Evolutionary conservation across 108 stramenopile species (phyloP).

Genomic region (Nitzschia putrida): DNA sequence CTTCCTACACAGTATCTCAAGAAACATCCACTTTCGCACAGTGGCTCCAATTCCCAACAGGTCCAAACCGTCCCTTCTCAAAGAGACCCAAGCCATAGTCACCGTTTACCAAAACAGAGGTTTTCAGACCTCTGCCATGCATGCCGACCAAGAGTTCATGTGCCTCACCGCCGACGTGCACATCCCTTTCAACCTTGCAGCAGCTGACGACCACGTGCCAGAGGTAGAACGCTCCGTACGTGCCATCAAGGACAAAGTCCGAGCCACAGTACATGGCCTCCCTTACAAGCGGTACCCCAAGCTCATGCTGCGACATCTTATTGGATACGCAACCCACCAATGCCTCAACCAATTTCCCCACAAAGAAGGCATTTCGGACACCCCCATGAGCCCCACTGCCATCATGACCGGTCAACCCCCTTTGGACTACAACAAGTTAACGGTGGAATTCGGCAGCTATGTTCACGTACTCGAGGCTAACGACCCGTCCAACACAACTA

Average conservation of each 20-base stretch:
- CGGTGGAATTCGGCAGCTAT: slow-evolving; percentile 40
- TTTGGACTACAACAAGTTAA: slow-evolving; percentile 11
- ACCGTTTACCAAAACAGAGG: slow-evolving; percentile 32
- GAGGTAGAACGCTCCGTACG: slow-evolving; percentile 51
- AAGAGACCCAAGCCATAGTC: slow-evolving; percentile 2
- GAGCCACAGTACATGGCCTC: slow-evolving; percentile 23
- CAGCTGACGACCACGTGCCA: slow-evolving; percentile 48
- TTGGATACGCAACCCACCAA: slow-evolving; percentile 16
- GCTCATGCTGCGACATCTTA: slow-evolving; percentile 22
- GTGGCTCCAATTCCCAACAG: background rate
- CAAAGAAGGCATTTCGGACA: slow-evolving; percentile 20
- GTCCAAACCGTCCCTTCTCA: background rate
- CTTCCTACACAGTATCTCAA: too few relatives aligned
- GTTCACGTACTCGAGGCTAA: slow-evolving; percentile 48
- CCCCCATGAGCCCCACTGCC: slow-evolving; percentile 26
- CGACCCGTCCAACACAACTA: slow-evolving; percentile 18
- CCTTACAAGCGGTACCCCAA: slow-evolving; percentile 35
- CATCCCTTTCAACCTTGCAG: slow-evolving; percentile 2
- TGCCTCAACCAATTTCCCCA: slow-evolving; percentile 38
- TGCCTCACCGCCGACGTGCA: slow-evolving; percentile 15
- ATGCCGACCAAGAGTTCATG: slow-evolving; percentile 41
- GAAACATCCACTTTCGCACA: too few relatives aligned
- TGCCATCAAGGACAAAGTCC: slow-evolving; percentile 38
- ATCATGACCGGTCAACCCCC: slow-evolving; percentile 18
- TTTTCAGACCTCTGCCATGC: slow-evolving; percentile 12